Percentiles rank a stretch among this genome's conserved stretches.
phyloP scores from a whole-genome alignment of 228 moss, liverwort and hornwort genomes.

The Sphagnum magellanicum region DNA sequence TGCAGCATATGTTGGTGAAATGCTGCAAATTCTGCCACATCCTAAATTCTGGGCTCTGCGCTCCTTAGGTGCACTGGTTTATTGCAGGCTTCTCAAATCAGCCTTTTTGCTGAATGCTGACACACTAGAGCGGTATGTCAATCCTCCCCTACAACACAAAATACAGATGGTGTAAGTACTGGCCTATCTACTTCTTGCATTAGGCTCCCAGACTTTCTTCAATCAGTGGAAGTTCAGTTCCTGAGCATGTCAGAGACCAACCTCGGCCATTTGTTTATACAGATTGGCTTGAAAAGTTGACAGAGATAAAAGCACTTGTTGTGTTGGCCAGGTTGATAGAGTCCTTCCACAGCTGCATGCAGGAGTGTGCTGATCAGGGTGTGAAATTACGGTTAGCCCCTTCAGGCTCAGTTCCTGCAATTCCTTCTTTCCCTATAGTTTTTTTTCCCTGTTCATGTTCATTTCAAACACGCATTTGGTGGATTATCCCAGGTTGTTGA shows the following conservation, averaged over 20 bases:
- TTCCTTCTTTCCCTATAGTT: background rate
- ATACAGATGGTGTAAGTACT: background rate
- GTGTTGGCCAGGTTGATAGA: conserved; percentile 31
- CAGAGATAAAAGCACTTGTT: too few relatives aligned
- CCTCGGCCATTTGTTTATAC: background rate
- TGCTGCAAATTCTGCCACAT: conserved; percentile 75
- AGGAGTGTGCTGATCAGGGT: conserved; percentile 46
- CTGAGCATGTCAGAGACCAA: background rate
- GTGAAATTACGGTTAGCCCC: conserved; percentile 38
- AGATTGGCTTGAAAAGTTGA: background rate
- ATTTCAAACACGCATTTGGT: background rate
- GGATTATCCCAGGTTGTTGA: conserved; percentile 27
- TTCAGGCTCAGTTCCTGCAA: background rate
- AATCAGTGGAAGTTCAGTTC: background rate
- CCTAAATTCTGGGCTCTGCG: conserved; percentile 80
- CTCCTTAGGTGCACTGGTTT: conserved; percentile 71
- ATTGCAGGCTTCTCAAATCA: conserved; percentile 54
- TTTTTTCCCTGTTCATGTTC: background rate
- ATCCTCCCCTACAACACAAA: background rate
- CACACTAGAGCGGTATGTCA: conserved; percentile 7
- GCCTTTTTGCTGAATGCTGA: conserved; percentile 33
- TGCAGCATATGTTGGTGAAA: conserved; percentile 38
- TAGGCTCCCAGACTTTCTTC: background rate
- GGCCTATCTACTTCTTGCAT: background rate
- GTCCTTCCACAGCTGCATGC: conserved; percentile 33